Evolutionary conservation across 164 flowering plant genomes (phyloP).

Genomic region (Annona cherimola): DNA sequence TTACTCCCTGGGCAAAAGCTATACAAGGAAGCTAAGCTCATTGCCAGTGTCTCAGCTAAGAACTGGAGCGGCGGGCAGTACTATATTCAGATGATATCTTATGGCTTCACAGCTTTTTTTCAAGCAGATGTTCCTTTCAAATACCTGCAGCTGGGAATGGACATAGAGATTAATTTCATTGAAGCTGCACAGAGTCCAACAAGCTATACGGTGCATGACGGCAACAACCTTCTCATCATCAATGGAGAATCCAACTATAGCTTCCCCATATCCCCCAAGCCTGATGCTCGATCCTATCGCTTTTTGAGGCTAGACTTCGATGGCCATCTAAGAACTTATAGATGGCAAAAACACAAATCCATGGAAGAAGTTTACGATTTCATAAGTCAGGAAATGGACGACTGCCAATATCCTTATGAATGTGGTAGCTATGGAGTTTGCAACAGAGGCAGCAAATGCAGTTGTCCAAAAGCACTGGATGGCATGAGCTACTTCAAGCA

Average conservation of each 20-base stretch:
- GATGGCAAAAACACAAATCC: slow-evolving; percentile 16
- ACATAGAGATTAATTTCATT: too few relatives aligned
- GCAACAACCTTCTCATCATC: slow-evolving; percentile 7
- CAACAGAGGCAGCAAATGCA: slow-evolving; percentile 17
- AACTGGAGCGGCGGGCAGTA: slow-evolving; percentile 14
- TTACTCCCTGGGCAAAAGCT: slow-evolving; percentile 22
- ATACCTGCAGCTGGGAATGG: background rate
- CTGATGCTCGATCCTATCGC: background rate
- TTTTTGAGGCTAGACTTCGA: slow-evolving; percentile 27
- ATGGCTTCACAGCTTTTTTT: background rate
- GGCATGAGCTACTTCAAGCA: slow-evolving; percentile 15
- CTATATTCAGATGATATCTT: slow-evolving; percentile 2
- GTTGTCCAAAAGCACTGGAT: slow-evolving; percentile 14
- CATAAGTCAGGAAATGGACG: background rate
- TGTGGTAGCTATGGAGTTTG: slow-evolving; percentile 29
- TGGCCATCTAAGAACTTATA: slow-evolving; percentile 28
- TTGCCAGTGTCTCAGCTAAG: slow-evolving; percentile 13
- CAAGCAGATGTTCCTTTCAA: slow-evolving; percentile 1
- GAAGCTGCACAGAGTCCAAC: background rate
- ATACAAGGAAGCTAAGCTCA: slow-evolving; percentile 12
- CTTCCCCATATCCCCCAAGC: background rate
- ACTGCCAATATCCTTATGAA: slow-evolving; percentile 17
- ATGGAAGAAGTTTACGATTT: slow-evolving; percentile 12
- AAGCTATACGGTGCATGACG: slow-evolving; percentile 11
- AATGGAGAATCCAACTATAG: background rate